A percentile compares a stretch with the other conserved stretches of the same genome.
Evolutionary conservation across 2,329 filamentous ascomycete species (phyloP).

Genomic region (Talaromyces sp.): DNA sequence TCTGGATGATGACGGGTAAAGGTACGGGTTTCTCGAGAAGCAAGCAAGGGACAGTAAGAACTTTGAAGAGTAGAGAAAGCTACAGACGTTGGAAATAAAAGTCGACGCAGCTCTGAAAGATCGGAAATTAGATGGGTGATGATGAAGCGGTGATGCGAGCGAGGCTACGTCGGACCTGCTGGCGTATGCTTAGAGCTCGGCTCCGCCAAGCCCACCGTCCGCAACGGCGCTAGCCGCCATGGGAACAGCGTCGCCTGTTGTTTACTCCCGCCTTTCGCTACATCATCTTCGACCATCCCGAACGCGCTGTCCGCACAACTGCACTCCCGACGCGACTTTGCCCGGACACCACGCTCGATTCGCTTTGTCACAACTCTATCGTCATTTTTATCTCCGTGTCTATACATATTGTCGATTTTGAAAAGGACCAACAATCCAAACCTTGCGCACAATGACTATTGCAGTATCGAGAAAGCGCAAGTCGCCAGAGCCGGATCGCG

Average conservation of each 20-base stretch:
- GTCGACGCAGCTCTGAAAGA: background rate
- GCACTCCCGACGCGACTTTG: background rate
- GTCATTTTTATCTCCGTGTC: background rate
- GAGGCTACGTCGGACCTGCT: background rate
- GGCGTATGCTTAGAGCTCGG: conserved; percentile 1
- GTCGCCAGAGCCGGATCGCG: conserved; percentile 27
- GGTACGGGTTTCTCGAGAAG: background rate
- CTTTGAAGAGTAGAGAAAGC: background rate
- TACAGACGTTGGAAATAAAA: background rate
- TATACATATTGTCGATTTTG: background rate
- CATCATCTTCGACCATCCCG: conserved; percentile 1
- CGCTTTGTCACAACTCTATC: background rate
- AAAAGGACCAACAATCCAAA: background rate
- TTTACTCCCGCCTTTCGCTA: conserved; percentile 1
- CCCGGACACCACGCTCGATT: background rate
- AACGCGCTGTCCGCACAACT: conserved; percentile 3
- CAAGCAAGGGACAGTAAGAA: background rate
- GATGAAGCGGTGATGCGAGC: background rate
- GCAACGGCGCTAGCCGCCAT: conserved; percentile 1
- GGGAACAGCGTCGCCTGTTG: conserved; percentile 1
- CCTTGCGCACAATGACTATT: conserved; percentile 29
- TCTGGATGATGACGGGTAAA: conserved; percentile 1
- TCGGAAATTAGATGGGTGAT: background rate
- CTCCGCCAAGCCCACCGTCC: conserved; percentile 7
- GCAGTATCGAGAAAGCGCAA: conserved; percentile 32